Evolutionary conservation across 2,329 filamentous ascomycete genomes (phyloP).

Genomic region (Dactylonectria macrodidyma): DNA sequence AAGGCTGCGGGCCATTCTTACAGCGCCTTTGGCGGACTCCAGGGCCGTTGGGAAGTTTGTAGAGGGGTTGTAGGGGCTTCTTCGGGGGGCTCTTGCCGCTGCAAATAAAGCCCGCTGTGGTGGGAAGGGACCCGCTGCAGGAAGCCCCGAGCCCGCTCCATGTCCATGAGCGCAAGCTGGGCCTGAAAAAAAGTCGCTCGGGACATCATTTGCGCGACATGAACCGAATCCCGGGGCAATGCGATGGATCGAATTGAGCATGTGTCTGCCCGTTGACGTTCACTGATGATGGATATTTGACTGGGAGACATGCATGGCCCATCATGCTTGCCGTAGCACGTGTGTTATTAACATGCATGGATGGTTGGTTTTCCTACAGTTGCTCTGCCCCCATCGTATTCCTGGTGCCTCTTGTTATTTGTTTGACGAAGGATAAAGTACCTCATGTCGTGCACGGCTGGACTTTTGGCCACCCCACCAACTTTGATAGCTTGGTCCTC

Average conservation of each 20-base stretch:
- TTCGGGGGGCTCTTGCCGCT: slow-evolving; percentile 12
- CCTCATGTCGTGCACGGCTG: slow-evolving; percentile 26
- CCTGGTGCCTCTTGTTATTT: slow-evolving; percentile 7
- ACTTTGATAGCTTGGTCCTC: slow-evolving; percentile 14
- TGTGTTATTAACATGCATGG: slow-evolving; percentile 9
- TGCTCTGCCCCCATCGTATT: slow-evolving; percentile 12
- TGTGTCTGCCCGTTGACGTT: slow-evolving; percentile 25
- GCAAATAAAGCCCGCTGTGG: slow-evolving; percentile 5
- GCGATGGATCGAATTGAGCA: slow-evolving; percentile 18
- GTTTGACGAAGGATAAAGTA: slow-evolving; percentile 27
- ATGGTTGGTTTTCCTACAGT: not conserved
- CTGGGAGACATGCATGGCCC: not conserved
- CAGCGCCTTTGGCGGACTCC: slow-evolving; percentile 12
- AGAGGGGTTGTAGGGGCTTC: slow-evolving; percentile 20
- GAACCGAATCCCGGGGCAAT: slow-evolving; percentile 31
- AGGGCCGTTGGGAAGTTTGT: not conserved
- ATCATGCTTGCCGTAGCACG: slow-evolving; percentile 1
- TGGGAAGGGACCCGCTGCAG: slow-evolving; percentile 22
- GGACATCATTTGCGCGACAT: slow-evolving; percentile 36
- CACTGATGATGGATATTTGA: slow-evolving; percentile 10
- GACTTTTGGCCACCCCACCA: slow-evolving; percentile 31
- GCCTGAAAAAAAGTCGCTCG: slow-evolving; percentile 31
- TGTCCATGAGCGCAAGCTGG: slow-evolving; percentile 16
- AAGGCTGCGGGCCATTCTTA: slow-evolving; percentile 23
- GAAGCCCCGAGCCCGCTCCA: slow-evolving; percentile 15